phyloP scores from a whole-genome alignment of 83 land plant species.

The Isoetes engelmannii region DNA sequence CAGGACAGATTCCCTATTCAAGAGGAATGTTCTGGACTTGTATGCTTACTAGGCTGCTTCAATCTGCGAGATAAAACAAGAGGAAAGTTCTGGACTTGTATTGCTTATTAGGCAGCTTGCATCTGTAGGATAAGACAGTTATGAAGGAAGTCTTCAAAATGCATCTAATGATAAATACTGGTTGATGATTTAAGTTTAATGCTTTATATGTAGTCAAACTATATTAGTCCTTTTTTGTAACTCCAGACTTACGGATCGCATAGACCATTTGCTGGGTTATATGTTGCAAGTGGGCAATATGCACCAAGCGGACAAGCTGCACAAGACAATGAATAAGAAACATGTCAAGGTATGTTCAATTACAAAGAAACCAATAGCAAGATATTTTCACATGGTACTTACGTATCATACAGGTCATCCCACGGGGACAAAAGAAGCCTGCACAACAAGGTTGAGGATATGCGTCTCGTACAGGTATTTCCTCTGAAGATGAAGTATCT shows the following conservation, averaged over 20 bases:
- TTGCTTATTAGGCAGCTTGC: too few relatives aligned
- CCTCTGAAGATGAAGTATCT: conserved; percentile 24
- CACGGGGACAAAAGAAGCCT: conserved; percentile 89
- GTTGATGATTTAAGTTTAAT: too few relatives aligned
- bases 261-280: conserved; percentile 45
- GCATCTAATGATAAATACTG: too few relatives aligned
- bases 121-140: too few relatives aligned
- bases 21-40: too few relatives aligned
- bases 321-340: neutral
- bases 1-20: too few relatives aligned
- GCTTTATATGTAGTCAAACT: too few relatives aligned
- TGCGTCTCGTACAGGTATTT: conserved; percentile 38
- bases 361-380: neutral
- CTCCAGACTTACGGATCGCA: conserved; percentile 78
- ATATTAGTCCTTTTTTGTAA: neutral
- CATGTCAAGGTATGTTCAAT: neutral
- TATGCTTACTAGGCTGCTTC: too few relatives aligned
- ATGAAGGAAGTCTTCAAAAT: too few relatives aligned
- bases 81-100: too few relatives aligned
- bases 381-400: conserved; percentile 18
- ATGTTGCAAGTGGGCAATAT: conserved; percentile 62
- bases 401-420: conserved; percentile 91
- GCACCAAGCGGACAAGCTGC: conserved; percentile 89
- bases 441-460: conserved; percentile 67
- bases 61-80: too few relatives aligned